Evolutionary conservation across 1,139 yeast species (phyloP).

Genomic region (Torulaspora pretoriensis): DNA sequence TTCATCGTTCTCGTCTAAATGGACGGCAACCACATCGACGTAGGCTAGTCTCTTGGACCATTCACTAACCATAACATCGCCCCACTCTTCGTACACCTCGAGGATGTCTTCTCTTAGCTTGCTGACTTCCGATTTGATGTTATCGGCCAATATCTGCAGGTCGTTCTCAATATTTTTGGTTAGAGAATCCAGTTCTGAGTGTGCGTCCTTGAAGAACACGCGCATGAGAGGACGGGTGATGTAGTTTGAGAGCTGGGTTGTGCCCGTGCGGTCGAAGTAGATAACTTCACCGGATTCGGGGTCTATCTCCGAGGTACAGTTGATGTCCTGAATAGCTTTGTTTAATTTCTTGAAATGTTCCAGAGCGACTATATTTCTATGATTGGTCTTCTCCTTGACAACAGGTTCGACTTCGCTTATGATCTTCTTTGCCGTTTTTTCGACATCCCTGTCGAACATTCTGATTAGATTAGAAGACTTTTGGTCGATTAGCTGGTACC

Average conservation of each 20-base stretch:
- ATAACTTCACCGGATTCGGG: conserved; percentile 40
- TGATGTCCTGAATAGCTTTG: conserved; percentile 45
- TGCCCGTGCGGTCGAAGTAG: conserved; percentile 36
- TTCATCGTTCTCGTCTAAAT: conserved; percentile 18
- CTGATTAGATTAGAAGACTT: conserved; percentile 18
- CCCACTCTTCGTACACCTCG: conserved; percentile 66
- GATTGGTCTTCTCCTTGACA: conserved; percentile 42
- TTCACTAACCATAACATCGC: conserved; percentile 60
- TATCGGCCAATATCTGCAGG: conserved; percentile 38
- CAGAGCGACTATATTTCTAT: conserved; percentile 44
- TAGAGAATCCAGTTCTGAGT: conserved; percentile 39
- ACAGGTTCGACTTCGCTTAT: conserved; percentile 39
- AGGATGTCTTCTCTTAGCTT: conserved; percentile 50
- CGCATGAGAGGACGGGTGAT: conserved; percentile 59
- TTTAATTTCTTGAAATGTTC: conserved; percentile 46
- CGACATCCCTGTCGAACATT: conserved; percentile 30
- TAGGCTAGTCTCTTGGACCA: conserved; percentile 42
- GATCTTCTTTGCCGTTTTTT: conserved; percentile 38
- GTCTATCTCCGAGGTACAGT: conserved; percentile 46
- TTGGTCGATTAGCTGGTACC: conserved; percentile 21
- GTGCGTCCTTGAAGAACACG: conserved; percentile 40
- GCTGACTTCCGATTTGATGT: conserved; percentile 44
- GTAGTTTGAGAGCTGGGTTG: conserved; percentile 35
- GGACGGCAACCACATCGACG: conserved; percentile 28
- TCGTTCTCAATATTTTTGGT: conserved; percentile 40